Evolutionary conservation across 192 early-diverging fungal genomes (phyloP).

Genomic region (Pilobolus umbonatus): DNA sequence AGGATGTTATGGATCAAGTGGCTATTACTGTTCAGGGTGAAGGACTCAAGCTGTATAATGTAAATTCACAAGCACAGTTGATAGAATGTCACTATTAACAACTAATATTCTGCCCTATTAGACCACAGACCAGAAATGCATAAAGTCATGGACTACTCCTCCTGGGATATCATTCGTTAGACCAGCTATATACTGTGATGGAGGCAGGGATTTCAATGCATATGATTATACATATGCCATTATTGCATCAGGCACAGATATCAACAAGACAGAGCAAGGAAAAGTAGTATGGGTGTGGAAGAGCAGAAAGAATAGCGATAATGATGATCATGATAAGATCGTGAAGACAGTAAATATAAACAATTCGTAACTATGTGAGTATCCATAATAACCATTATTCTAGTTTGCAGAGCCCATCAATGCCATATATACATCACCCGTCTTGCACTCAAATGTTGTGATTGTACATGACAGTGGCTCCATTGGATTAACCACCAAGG

Average conservation of each 20-base stretch:
- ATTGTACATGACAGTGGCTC: constrained; percentile 40
- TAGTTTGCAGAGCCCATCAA: constrained; percentile 45
- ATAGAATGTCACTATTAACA: not conserved
- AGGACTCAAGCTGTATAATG: constrained; percentile 49
- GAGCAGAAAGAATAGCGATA: constrained; percentile 18
- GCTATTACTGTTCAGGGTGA: constrained; percentile 48
- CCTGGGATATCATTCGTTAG: constrained; percentile 42
- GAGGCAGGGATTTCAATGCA: constrained; percentile 10
- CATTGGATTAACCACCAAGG: constrained; percentile 38
- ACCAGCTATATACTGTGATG: constrained; percentile 35
- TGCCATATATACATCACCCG: constrained; percentile 38
- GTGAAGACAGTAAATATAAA: constrained; percentile 28
- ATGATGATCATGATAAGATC: constrained; percentile 18
- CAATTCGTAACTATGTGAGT: not conserved
- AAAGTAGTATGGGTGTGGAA: constrained; percentile 50
- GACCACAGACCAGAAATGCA: constrained; percentile 48
- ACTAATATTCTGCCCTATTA: constrained; percentile 1
- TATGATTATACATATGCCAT: constrained; percentile 41
- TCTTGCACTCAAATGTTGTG: constrained; percentile 38
- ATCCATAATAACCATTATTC: not conserved
- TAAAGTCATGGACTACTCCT: constrained; percentile 46
- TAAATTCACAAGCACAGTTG: constrained; percentile 9
- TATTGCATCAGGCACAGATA: constrained; percentile 44
- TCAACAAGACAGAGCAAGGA: constrained; percentile 41
- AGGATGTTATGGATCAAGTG: constrained; percentile 27